A percentile compares a stretch with the other conserved stretches of the same genome.
phyloP scores from a whole-genome alignment of 2,329 filamentous ascomycete genomes.

The Fusarium denticulatum region DNA sequence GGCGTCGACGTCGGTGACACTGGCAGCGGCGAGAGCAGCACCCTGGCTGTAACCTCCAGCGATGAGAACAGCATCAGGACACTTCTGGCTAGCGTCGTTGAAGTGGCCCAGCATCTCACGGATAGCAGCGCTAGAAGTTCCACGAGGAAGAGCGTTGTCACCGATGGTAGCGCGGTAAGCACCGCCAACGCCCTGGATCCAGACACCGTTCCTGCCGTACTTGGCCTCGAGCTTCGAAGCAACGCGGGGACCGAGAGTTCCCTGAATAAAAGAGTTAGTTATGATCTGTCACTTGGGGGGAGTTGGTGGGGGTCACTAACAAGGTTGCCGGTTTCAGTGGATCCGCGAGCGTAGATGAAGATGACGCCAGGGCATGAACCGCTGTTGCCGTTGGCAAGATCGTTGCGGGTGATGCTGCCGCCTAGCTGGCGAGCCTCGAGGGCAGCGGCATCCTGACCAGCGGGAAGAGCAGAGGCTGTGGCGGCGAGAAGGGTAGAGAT shows the following conservation, averaged over 20 bases:
- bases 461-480: conserved; percentile 25
- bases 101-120: conserved; percentile 54
- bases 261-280: conserved; percentile 31
- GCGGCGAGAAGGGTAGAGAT: conserved; percentile 30
- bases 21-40: conserved; percentile 54
- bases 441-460: background rate
- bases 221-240: conserved; percentile 43
- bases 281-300: background rate
- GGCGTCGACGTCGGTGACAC: conserved; percentile 49
- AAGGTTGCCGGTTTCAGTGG: conserved; percentile 53
- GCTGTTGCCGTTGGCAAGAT: conserved; percentile 43
- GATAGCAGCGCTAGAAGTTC: conserved; percentile 52
- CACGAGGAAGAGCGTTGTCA: conserved; percentile 51
- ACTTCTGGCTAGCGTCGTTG: conserved; percentile 53
- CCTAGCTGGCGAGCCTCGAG: conserved; percentile 34
- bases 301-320: conserved; percentile 26
- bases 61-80: conserved; percentile 54
- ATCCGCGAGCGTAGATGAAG: conserved; percentile 54
- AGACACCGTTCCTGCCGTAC: conserved; percentile 44
- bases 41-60: conserved; percentile 56
- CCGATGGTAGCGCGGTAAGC: conserved; percentile 50
- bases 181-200: conserved; percentile 57
- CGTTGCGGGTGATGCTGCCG: conserved; percentile 33
- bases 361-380: conserved; percentile 50
- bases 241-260: conserved; percentile 45